These are phyloP conservation scores for Casuarina glauca DNA, from an alignment of 306 rosid species.

Conservation along the genomic window DNA sequence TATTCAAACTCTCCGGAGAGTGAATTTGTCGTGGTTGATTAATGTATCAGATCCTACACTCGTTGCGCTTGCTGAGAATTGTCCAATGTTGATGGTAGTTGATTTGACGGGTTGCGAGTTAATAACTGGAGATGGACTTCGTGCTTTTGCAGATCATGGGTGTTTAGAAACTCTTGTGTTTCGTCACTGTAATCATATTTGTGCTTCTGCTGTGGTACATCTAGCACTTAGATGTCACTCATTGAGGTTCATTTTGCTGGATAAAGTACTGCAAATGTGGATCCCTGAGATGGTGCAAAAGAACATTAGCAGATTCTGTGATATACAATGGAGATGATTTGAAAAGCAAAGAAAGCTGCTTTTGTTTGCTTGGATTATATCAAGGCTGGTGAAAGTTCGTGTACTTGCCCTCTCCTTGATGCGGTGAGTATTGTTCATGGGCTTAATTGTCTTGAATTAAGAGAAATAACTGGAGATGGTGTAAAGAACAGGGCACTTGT, in stretches of 20 bases:
- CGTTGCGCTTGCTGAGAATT: slow-evolving; percentile 27
- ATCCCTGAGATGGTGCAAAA: slow-evolving; percentile 5
- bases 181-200: slow-evolving; percentile 3
- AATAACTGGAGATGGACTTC: slow-evolving; percentile 26
- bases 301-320: slow-evolving; percentile 15
- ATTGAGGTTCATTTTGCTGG: slow-evolving; percentile 20
- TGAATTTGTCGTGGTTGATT: slow-evolving; percentile 29
- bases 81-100: slow-evolving; percentile 10
- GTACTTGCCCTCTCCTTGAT: background rate
- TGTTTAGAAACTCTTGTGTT: slow-evolving; percentile 23
- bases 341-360: background rate
- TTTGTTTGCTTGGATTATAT: background rate
- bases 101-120: slow-evolving; percentile 31
- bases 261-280: slow-evolving; percentile 23
- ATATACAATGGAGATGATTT: slow-evolving; percentile 27
- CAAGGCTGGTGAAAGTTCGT: background rate
- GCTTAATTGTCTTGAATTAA: background rate
- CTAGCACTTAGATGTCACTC: slow-evolving; percentile 14
- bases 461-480: too few species aligned
- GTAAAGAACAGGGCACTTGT: background rate
- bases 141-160: slow-evolving; percentile 25
- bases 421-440: background rate
- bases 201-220: slow-evolving; percentile 14
- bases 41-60: slow-evolving; percentile 28
- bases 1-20: slow-evolving; percentile 17